A percentile compares a stretch with the other conserved stretches of the same genome.
phyloP scores from a whole-genome alignment of 2,329 filamentous ascomycete genomes.

The Sordariomycetes sp. region DNA sequence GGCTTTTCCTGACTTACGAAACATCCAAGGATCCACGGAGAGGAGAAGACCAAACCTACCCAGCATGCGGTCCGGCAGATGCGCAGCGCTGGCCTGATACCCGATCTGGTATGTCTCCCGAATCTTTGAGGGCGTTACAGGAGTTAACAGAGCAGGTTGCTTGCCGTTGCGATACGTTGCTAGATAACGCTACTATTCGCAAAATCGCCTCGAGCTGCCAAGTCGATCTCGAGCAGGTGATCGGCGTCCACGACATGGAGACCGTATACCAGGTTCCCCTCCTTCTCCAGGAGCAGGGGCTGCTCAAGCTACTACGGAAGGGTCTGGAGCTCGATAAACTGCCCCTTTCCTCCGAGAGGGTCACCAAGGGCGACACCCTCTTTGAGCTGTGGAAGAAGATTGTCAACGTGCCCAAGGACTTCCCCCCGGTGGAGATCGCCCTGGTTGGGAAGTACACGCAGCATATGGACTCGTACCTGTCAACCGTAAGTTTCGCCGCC shows the following conservation, averaged over 20 bases:
- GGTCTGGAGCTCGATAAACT: slow-evolving; percentile 52
- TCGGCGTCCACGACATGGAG: slow-evolving; percentile 79
- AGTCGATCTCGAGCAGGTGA: slow-evolving; percentile 70
- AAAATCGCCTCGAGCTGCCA: slow-evolving; percentile 90
- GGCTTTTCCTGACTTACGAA: background rate
- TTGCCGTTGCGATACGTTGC: slow-evolving; percentile 71
- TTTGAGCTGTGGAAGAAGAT: slow-evolving; percentile 59
- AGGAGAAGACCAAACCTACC: slow-evolving; percentile 96
- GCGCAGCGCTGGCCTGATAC: slow-evolving; percentile 64
- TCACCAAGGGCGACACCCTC: slow-evolving; percentile 50
- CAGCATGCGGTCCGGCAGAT: slow-evolving; percentile 79
- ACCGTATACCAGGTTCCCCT: slow-evolving; percentile 92
- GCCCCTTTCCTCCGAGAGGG: slow-evolving; percentile 34
- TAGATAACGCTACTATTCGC: slow-evolving; percentile 60
- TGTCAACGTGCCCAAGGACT: slow-evolving; percentile 50
- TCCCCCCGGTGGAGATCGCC: slow-evolving; percentile 63
- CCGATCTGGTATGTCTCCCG: slow-evolving; percentile 44
- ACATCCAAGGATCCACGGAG: slow-evolving; percentile 19
- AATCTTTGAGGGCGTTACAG: background rate
- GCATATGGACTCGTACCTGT: slow-evolving; percentile 72
- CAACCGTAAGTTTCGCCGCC: background rate
- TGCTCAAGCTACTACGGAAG: slow-evolving; percentile 53
- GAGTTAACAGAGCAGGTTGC: slow-evolving; percentile 52
- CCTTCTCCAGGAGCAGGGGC: slow-evolving; percentile 71
- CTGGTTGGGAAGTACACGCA: slow-evolving; percentile 88